phyloP scores from a whole-genome alignment of 768 basidiomycete genomes.

The Cantharellus cinnabarinus region DNA sequence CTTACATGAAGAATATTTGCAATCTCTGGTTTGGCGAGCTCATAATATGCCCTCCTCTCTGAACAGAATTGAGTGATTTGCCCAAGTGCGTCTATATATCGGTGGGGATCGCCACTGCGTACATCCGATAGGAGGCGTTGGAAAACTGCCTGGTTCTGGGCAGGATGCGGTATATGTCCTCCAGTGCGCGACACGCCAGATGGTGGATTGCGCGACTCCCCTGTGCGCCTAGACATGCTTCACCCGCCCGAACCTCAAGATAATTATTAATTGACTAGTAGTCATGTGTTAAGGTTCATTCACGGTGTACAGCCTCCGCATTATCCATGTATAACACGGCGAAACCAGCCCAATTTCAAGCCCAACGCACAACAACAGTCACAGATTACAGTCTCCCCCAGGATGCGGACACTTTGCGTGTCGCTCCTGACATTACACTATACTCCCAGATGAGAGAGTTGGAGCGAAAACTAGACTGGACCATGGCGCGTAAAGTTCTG shows the following conservation, averaged over 20 bases:
- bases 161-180: neutral
- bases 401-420: neutral
- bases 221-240: no score
- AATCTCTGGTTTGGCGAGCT: neutral
- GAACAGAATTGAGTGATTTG: neutral
- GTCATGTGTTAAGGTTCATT: neutral
- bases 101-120: no score
- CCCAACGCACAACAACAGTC: neutral
- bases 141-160: neutral
- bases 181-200: neutral
- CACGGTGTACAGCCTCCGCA: neutral
- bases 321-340: neutral
- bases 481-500: slow-evolving; percentile 70
- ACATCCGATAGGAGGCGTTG: no score
- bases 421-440: slow-evolving; percentile 22
- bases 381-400: neutral
- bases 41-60: neutral
- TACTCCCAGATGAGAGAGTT: slow-evolving; percentile 72
- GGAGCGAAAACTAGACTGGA: slow-evolving; percentile 90
- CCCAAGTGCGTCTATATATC: neutral
- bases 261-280: neutral
- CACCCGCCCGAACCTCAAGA: no score
- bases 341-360: neutral
- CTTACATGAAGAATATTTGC: neutral
- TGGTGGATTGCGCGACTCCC: neutral